Evolutionary conservation across 345 rosid genomes (phyloP).

Genomic region (Anastatica hierochuntica): DNA sequence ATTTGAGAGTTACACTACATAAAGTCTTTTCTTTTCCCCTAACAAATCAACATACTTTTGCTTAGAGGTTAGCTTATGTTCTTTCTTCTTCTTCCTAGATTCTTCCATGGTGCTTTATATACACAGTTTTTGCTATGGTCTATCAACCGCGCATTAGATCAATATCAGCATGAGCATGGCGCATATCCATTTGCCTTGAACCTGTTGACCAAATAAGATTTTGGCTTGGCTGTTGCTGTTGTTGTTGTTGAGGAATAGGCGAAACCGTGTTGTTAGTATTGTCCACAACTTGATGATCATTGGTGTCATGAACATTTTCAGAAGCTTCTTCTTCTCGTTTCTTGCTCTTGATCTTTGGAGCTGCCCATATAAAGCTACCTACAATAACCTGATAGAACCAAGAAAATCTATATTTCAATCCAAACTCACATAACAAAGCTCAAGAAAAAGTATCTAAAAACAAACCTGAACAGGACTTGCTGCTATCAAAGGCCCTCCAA

Average conservation of each 20-base stretch:
- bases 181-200: conserved; percentile 60
- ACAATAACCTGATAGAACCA: conserved; percentile 54
- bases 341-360: conserved; percentile 64
- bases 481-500: conserved; percentile 85
- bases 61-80: conserved; percentile 25
- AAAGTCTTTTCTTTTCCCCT: too few relatives aligned
- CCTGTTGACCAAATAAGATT: conserved; percentile 65
- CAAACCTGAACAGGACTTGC: conserved; percentile 80
- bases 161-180: conserved; percentile 57
- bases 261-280: conserved; percentile 30
- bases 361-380: conserved; percentile 86
- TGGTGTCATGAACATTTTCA: conserved; percentile 32
- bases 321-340: conserved; percentile 40
- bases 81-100: conserved; percentile 13
- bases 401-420: background rate
- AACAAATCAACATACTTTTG: conserved; percentile 14
- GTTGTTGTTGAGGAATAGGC: conserved; percentile 18
- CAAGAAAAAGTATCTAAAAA: background rate
- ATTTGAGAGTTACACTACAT: background rate
- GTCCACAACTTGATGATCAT: conserved; percentile 33
- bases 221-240: conserved; percentile 41
- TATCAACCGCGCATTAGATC: conserved; percentile 85
- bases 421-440: background rate
- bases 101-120: conserved; percentile 20
- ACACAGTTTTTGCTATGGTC: conserved; percentile 6